Conservation (phyloP, 1,284 basidiomycete genomes). For the Sutorius eximius region DNA sequence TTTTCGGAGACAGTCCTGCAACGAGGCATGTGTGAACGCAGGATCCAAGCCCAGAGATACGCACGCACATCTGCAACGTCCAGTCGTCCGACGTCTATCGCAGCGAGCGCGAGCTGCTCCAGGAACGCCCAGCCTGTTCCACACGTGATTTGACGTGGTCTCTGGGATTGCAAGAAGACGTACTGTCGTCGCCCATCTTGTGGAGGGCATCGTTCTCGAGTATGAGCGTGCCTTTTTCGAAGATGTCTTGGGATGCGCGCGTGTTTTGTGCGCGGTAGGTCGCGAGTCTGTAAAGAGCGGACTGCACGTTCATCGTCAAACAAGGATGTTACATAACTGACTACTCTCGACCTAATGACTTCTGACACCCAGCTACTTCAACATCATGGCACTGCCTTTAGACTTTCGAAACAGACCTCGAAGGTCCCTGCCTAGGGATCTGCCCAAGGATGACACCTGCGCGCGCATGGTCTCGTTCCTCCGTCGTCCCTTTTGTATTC, state of each 20-base stretch:
- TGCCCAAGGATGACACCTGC: neutral
- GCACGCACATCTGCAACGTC: slow-evolving; percentile 80
- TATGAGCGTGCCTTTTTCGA: slow-evolving; percentile 61
- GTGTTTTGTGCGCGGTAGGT: slow-evolving; percentile 67
- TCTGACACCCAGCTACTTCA: too few species aligned
- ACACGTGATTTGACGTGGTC: slow-evolving; percentile 4
- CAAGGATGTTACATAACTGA: neutral
- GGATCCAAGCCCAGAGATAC: neutral
- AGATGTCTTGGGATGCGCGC: slow-evolving; percentile 69
- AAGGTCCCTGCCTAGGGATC: neutral
- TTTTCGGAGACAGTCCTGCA: slow-evolving; percentile 65
- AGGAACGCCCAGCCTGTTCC: slow-evolving; percentile 78
- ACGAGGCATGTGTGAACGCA: slow-evolving; percentile 5
- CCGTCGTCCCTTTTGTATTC: neutral
- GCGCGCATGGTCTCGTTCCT: neutral
- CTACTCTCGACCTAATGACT: neutral
- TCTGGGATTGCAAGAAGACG: neutral
- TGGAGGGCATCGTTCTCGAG: slow-evolving; percentile 51
- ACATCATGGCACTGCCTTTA: neutral
- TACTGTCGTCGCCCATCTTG: slow-evolving; percentile 65
- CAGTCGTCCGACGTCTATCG: slow-evolving; percentile 78
- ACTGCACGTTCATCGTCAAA: slow-evolving; percentile 44
- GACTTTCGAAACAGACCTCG: neutral
- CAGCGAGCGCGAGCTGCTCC: slow-evolving; percentile 86
- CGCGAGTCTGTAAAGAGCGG: slow-evolving; percentile 66